Base-by-base conservation (phyloP, 1,284 basidiomycete genomes). In the Moniliophthora roreri region DNA sequence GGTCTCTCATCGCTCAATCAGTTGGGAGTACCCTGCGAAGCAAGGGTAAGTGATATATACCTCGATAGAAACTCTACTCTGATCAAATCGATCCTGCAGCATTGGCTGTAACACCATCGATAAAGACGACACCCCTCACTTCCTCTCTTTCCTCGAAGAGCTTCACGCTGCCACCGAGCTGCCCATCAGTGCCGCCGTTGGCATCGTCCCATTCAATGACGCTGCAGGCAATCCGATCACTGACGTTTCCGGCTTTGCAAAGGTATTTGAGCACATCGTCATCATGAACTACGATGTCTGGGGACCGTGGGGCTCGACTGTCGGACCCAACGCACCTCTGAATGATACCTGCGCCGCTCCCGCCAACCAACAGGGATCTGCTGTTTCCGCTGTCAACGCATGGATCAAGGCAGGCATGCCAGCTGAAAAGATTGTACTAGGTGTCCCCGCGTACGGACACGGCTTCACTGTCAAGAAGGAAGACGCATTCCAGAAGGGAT, bases 241-340 rank as follows among this genome's bases (percentile, higher is more conserved):
- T 1, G 73, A 89, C 63, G 82, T 89, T 5, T 78, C 78, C 7
- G 72, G 18, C 7, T 70, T 68, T 35, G 62, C 67, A 0, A 26
- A 56, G 0, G 59, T 68, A 35, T 39, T 50, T 15, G 40, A 50
- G 21, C 36, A 32, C 48, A 50, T 54, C 11, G 40, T 20, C 6
- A 54, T 54, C 34, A 50, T 50, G 52, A 45, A 42, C 28, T 54
- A 54, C 23, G 41, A 44, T 21, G 37, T 54, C n/a, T 52, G 53
- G 56, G 56, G 56, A 9, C 35, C 46, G 18, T 72, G 75, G 75
- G 75, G 60, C 52, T 49, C 49, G n/a, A 55, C 67, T 36, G 70
- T 44, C 3, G 88, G 88, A 4, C 81, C 89, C 18, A 90, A 96
- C 68, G 85, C 93, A 0, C 93, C 94, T 16, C 79, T 96, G n/a